Evolutionary conservation across 192 early-diverging fungal species (phyloP).

Genomic region (Umbelopsis isabellina): DNA sequence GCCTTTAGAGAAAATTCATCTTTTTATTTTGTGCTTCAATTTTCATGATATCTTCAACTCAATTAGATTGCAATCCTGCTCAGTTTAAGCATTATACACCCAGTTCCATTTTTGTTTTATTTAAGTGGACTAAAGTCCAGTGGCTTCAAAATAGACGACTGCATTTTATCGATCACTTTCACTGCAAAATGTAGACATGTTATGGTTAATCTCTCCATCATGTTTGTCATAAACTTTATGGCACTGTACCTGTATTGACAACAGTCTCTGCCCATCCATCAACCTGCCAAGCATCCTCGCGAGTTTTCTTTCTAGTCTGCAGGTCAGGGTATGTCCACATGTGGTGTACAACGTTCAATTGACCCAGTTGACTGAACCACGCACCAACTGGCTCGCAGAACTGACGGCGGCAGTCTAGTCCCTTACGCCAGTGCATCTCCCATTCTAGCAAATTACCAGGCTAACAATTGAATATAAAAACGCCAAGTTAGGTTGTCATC

Average conservation of each 20-base stretch:
- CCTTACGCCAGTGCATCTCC: constrained; percentile 89
- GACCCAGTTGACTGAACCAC: constrained; percentile 93
- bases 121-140: constrained; percentile 77
- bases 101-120: constrained; percentile 36
- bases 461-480: constrained; percentile 41
- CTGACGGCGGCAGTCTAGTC: constrained; percentile 84
- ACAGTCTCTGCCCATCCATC: constrained; percentile 95
- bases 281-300: constrained; percentile 91
- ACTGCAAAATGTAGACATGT: constrained; percentile 48
- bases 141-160: constrained; percentile 78
- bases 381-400: constrained; percentile 93
- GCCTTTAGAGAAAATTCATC: not conserved
- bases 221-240: not conserved
- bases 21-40: constrained; percentile 1
- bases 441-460: constrained; percentile 90
- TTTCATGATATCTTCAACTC: not conserved
- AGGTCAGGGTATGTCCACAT: constrained; percentile 91
- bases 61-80: not conserved
- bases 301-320: constrained; percentile 84
- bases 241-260: constrained; percentile 72
- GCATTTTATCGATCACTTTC: constrained; percentile 79
- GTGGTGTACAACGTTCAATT: constrained; percentile 89
- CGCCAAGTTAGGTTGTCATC: not conserved
- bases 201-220: not conserved
- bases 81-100: not conserved